Percentiles rank a stretch among this genome's conserved stretches.
Conservation (phyloP, 371 early-diverging fungal species). For the Coemansia sp. region DNA sequence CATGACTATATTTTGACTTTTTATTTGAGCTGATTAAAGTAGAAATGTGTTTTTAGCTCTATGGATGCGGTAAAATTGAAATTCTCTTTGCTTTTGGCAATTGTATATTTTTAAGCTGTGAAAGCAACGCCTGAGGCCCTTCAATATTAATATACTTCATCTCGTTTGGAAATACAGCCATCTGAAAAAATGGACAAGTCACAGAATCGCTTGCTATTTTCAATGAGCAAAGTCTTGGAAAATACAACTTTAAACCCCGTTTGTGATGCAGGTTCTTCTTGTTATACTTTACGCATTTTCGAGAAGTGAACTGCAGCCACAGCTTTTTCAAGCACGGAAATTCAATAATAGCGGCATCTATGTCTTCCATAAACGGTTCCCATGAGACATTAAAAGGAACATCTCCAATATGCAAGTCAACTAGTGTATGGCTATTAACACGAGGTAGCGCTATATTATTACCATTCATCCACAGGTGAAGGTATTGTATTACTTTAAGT, state of each 20-base stretch:
- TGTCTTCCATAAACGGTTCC: not conserved
- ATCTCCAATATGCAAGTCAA: not conserved
- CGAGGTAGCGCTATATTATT: too few relatives aligned
- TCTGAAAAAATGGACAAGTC: not conserved
- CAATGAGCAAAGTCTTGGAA: not conserved
- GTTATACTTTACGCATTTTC: not conserved
- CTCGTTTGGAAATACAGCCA: not conserved
- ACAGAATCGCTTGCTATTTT: not conserved
- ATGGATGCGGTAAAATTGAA: too few relatives aligned
- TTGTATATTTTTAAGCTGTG: too few relatives aligned
- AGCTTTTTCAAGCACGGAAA: too few relatives aligned
- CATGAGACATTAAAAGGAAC: not conserved
- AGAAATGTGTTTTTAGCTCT: too few relatives aligned
- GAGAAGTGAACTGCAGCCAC: not conserved
- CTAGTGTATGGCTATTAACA: not conserved
- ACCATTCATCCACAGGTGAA: too few relatives aligned
- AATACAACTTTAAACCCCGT: constrained; percentile 55
- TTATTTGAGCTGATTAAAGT: too few relatives aligned
- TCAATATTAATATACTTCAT: not conserved
- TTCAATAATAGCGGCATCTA: not conserved
- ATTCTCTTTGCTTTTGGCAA: too few relatives aligned
- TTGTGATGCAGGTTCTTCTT: not conserved
- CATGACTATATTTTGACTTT: too few relatives aligned
- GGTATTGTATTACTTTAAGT: too few relatives aligned
- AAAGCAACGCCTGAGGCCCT: not conserved